phyloP scores from a whole-genome alignment of 352 stramenopile genomes.

The Elongisporangium undulatum region DNA sequence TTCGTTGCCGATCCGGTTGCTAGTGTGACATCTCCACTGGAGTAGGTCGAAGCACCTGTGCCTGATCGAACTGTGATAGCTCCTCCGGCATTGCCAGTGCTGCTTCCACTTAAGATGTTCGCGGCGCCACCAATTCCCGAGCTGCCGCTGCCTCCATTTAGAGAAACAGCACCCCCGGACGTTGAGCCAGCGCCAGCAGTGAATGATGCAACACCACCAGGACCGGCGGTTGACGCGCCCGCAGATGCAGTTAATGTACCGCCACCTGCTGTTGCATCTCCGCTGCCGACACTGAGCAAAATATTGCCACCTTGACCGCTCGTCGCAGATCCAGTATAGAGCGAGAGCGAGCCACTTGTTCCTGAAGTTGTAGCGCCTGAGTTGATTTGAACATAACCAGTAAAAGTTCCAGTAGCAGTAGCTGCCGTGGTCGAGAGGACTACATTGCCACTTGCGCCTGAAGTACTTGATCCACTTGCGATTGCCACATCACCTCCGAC shows the following conservation, averaged over 20 bases:
- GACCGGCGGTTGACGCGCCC: constrained; percentile 15
- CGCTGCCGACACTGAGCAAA: constrained; percentile 22
- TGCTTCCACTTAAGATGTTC: constrained; percentile 30
- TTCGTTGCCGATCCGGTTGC: constrained; percentile 23
- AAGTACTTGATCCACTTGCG: constrained; percentile 29
- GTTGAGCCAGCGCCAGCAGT: constrained; percentile 2
- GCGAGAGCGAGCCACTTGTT: constrained; percentile 26
- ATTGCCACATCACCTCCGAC: constrained; percentile 37
- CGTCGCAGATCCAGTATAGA: constrained; percentile 31
- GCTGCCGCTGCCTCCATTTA: constrained; percentile 9
- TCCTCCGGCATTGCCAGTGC: constrained; percentile 18
- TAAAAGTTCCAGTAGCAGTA: constrained; percentile 10
- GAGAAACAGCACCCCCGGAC: constrained; percentile 12
- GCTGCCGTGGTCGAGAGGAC: constrained; percentile 6
- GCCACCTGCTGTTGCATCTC: constrained; percentile 8
- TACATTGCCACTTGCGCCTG: constrained; percentile 15
- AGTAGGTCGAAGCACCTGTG: constrained; percentile 14
- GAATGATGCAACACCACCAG: background rate
- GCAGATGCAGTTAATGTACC: constrained; percentile 20
- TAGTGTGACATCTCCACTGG: constrained; percentile 34
- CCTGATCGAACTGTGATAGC: constrained; percentile 19
- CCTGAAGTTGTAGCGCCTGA: constrained; percentile 27
- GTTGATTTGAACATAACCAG: constrained; percentile 15
- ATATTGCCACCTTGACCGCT: constrained; percentile 30
- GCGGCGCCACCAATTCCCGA: constrained; percentile 22